These are phyloP conservation scores for Phytophthora parvispora DNA, from an alignment of 352 stramenopile species.

Conservation along the genomic window DNA sequence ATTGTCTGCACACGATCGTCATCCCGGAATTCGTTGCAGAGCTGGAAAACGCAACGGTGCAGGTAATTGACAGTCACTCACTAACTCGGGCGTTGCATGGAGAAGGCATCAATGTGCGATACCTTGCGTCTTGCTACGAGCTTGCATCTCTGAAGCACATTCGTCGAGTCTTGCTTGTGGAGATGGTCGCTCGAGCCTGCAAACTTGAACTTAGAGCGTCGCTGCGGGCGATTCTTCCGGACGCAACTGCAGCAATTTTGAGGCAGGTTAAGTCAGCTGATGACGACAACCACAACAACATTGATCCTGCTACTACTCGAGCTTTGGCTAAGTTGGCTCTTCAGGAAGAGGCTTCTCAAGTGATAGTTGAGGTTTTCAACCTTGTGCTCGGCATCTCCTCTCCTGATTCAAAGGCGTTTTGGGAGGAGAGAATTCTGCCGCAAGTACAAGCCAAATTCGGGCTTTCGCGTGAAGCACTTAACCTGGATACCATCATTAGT, in stretches of 20 bases:
- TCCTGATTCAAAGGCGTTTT: conserved; percentile 49
- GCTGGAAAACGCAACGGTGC: conserved; percentile 41
- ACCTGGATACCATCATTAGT: conserved; percentile 40
- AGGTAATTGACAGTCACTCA: conserved; percentile 49
- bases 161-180: conserved; percentile 51
- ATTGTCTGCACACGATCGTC: conserved; percentile 49
- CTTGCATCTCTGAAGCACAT: conserved; percentile 52
- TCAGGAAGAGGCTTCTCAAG: conserved; percentile 22
- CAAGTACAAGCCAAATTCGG: conserved; percentile 57
- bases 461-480: conserved; percentile 7
- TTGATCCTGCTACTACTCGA: conserved; percentile 17
- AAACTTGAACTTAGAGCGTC: conserved; percentile 60
- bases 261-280: conserved; percentile 21
- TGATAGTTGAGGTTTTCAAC: conserved; percentile 67
- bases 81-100: conserved; percentile 55
- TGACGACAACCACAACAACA: background rate
- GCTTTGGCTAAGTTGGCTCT: conserved; percentile 27
- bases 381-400: conserved; percentile 48
- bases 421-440: conserved; percentile 62
- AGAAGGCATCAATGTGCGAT: conserved; percentile 67
- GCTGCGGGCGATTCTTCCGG: conserved; percentile 40
- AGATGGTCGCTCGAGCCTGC: conserved; percentile 72
- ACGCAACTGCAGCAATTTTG: conserved; percentile 28
- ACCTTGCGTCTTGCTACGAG: conserved; percentile 68
- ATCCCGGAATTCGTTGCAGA: conserved; percentile 59